Percentiles rank a stretch among this genome's conserved stretches.
These are phyloP conservation scores for Serendipita sp. DNA, from an alignment of 768 basidiomycete genomes.

Conservation along the genomic window DNA sequence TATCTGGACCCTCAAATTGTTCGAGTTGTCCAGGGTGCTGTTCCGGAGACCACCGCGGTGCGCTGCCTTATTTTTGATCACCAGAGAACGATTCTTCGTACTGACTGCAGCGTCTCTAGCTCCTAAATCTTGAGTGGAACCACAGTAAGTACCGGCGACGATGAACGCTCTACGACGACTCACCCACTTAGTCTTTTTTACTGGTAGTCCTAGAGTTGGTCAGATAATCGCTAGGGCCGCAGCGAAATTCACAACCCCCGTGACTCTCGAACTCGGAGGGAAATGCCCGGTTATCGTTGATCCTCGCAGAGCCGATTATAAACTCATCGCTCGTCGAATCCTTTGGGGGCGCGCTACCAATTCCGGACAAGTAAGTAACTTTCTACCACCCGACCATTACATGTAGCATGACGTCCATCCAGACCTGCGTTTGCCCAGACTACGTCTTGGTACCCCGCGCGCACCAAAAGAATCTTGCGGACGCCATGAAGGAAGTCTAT, in stretches of 20 bases:
- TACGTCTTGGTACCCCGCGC: conserved; percentile 32
- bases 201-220: conserved; percentile 39
- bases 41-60: conserved; percentile 48
- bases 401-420: too few relatives aligned
- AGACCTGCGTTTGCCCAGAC: conserved; percentile 56
- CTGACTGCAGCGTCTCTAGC: conserved; percentile 16
- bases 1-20: conserved; percentile 57
- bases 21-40: conserved; percentile 52
- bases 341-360: conserved; percentile 71
- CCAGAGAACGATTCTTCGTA: conserved; percentile 16
- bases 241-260: conserved; percentile 58
- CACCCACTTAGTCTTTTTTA: conserved; percentile 22
- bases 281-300: conserved; percentile 68
- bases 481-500: conserved; percentile 30
- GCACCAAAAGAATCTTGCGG: conserved; percentile 26
- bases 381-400: not conserved
- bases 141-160: conserved; percentile 25
- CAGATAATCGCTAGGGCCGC: conserved; percentile 49
- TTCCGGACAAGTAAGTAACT: conserved; percentile 40
- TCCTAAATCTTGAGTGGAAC: conserved; percentile 59
- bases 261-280: conserved; percentile 37
- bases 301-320: conserved; percentile 43
- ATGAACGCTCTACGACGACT: conserved; percentile 11
- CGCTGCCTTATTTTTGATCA: not conserved
- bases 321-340: conserved; percentile 50